Evolutionary conservation across 129 eudicot species (phyloP).

Genomic region (Erigeron canadensis): DNA sequence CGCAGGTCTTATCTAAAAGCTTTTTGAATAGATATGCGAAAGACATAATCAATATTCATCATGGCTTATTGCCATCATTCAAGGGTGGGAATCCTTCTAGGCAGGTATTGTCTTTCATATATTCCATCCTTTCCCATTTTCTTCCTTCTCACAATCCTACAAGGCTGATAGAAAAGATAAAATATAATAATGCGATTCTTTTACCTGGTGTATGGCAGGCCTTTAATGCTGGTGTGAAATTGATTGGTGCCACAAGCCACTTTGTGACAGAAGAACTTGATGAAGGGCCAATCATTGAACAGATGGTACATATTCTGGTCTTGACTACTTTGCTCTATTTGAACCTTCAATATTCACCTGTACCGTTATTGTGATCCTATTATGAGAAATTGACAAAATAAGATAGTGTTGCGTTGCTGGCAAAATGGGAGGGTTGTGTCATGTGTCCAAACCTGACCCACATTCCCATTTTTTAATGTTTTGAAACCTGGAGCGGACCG

Average conservation of each 20-base stretch:
- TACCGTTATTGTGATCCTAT: neutral
- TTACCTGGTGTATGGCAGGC: conserved; percentile 54
- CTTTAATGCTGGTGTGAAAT: conserved; percentile 86
- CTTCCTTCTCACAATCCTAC: neutral
- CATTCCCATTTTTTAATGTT: too few relatives aligned
- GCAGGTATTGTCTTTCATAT: conserved; percentile 49
- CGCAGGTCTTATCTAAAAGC: conserved; percentile 66
- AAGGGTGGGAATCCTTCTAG: conserved; percentile 91
- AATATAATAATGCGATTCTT: neutral
- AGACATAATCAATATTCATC: conserved; percentile 92
- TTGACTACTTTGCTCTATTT: conserved; percentile 4
- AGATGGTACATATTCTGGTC: conserved; percentile 56
- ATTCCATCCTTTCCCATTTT: conserved; percentile 7
- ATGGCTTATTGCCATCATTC: conserved; percentile 93
- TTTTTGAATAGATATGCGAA: conserved; percentile 67
- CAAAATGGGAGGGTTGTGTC: too few relatives aligned
- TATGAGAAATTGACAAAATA: conserved; percentile 9
- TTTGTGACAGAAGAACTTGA: conserved; percentile 94
- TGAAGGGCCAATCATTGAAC: conserved; percentile 93
- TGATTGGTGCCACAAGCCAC: conserved; percentile 96
- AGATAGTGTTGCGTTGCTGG: too few relatives aligned
- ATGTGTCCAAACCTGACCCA: too few relatives aligned
- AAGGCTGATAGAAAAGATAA: conserved; percentile 1
- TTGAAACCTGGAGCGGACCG: too few relatives aligned
- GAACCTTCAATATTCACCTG: neutral